A percentile compares a stretch with the other conserved stretches of the same genome.
Evolutionary conservation across 768 basidiomycete species (phyloP).

Genomic region (Collybia sp.): DNA sequence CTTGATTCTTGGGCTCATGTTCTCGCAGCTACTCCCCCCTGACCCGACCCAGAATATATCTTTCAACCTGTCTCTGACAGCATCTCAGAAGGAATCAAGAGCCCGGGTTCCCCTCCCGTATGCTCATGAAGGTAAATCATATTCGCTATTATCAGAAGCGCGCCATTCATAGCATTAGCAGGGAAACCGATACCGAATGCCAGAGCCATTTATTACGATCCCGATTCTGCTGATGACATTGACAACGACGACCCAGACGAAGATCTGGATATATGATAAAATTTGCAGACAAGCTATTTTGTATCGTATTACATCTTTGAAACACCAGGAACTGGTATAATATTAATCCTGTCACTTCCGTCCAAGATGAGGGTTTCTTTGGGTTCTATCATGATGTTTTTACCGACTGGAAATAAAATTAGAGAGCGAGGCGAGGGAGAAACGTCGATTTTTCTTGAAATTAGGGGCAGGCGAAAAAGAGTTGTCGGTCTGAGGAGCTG

Average conservation of each 20-base stretch:
- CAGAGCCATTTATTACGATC: constrained; percentile 77
- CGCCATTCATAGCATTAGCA: constrained; percentile 21
- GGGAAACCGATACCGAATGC: constrained; percentile 13
- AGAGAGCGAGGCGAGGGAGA: constrained; percentile 26
- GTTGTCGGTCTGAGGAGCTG: no score
- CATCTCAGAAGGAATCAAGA: constrained; percentile 73
- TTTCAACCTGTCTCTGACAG: constrained; percentile 85
- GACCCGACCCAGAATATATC: constrained; percentile 70
- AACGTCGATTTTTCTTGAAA: constrained; percentile 19
- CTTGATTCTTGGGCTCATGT: constrained; percentile 1
- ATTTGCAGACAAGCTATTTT: neutral
- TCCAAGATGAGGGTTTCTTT: no score
- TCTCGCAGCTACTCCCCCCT: constrained; percentile 23
- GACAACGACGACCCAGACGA: constrained; percentile 97
- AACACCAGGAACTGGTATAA: neutral
- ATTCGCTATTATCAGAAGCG: no score
- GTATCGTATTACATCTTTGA: no score
- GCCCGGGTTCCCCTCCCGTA: constrained; percentile 88
- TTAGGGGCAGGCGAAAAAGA: no score
- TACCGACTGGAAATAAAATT: constrained; percentile 8
- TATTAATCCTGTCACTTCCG: neutral
- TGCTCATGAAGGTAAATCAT: constrained; percentile 68
- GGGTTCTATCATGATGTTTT: no score
- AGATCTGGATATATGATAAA: constrained; percentile 72
- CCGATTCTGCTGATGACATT: constrained; percentile 90